phyloP scores from a whole-genome alignment of 208 protist genomes.

The Trypanosoma mega region DNA sequence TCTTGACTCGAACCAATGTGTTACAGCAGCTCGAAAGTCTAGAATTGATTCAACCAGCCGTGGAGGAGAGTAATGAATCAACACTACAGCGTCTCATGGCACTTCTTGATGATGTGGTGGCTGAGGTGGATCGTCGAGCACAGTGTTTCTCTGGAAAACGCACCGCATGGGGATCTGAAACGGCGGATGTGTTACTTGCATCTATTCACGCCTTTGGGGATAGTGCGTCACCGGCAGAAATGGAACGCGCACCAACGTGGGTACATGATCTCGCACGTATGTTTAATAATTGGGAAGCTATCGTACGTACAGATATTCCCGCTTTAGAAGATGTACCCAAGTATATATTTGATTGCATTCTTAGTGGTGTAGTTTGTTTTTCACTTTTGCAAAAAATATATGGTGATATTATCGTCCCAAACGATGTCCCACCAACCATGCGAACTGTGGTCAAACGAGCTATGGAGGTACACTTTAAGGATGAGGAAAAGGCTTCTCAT shows the following conservation, averaged over 20 bases:
- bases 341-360: constrained; percentile 82
- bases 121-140: constrained; percentile 50
- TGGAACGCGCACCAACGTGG: constrained; percentile 58
- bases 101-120: constrained; percentile 69
- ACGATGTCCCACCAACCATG: constrained; percentile 43
- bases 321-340: constrained; percentile 74
- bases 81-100: constrained; percentile 66
- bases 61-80: constrained; percentile 56
- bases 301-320: constrained; percentile 78
- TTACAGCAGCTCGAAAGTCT: constrained; percentile 61
- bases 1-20: constrained; percentile 68
- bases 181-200: constrained; percentile 45
- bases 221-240: constrained; percentile 13
- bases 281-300: constrained; percentile 86
- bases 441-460: constrained; percentile 47
- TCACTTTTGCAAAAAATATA: constrained; percentile 69
- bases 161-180: constrained; percentile 52
- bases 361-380: constrained; percentile 65
- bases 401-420: constrained; percentile 46
- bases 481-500: constrained; percentile 60
- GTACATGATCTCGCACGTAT: constrained; percentile 81
- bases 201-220: constrained; percentile 62
- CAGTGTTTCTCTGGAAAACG: constrained; percentile 41
- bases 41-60: constrained; percentile 50
- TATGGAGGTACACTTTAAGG: constrained; percentile 63